Base-by-base conservation (phyloP, 345 rosid genomes). In the Lepidium didymum region DNA sequence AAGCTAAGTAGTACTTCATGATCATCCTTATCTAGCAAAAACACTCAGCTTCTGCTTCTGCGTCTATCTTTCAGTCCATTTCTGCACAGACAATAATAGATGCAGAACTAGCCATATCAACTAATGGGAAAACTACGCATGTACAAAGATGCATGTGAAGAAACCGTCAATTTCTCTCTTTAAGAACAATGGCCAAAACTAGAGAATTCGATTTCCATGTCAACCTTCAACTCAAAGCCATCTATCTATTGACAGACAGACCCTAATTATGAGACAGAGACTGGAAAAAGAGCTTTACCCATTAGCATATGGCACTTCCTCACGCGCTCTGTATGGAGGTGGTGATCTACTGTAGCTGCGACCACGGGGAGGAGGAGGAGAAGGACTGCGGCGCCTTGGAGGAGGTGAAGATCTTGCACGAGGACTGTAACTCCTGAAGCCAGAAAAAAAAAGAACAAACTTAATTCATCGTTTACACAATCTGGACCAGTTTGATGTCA, bases 331-430 rank as follows among this genome's bases (percentile, higher is more conserved):
- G 68, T 86, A 80, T 3, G 82, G 84, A 58, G 95, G 84, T 50
- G 99, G 99, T 55, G 99, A 94, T 75, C 83, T 87, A 80, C 99
- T 94, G 75, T 80, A 81, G 81, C 88, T 84, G 62, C 90, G 92
- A 13, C 95, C 92, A 66, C 77, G 77, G 8, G 52, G 43, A 34
- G 59, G 70, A 38, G 86, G 96, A 77, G 96, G 98, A 65, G 98
- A 84, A n/a, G 70, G 43, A 21, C 97, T 90, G 76, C 88, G 96
- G 25, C 91, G 96, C 64, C 85, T 83, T 15, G 94, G 94, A 40
- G 90, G 85, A 57, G 67, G 77, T 43, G 72, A 67, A 43, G 97
- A 86, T 71, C 94, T 76, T 42, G 83, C 94, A 46, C 86, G 96
- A 63, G 97, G 99, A 61, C 99, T 94, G 78, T 82, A 80, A 72